Conservation (phyloP, 2,329 filamentous ascomycete genomes). For the Rachicladosporium sp. region DNA sequence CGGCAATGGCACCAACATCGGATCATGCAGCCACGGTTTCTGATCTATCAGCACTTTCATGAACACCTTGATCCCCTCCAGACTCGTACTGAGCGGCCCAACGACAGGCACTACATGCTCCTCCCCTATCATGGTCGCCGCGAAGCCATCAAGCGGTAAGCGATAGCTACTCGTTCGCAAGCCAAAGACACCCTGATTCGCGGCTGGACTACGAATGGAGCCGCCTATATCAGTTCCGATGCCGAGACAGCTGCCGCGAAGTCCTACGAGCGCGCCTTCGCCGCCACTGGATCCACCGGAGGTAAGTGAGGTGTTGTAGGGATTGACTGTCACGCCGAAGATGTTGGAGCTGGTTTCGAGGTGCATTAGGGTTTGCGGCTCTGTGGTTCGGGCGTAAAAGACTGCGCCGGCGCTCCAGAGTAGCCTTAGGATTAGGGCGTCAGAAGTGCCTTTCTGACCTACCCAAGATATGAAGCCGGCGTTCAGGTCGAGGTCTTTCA, state of each 20-base stretch:
- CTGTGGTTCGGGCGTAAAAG: conserved; percentile 41
- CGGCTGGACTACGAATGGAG: conserved; percentile 36
- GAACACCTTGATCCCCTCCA: conserved; percentile 43
- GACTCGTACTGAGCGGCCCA: conserved; percentile 42
- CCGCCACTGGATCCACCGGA: conserved; percentile 45
- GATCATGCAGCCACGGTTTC: conserved; percentile 45
- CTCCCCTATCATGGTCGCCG: conserved; percentile 31
- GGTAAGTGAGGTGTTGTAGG: conserved; percentile 39
- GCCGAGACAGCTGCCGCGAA: conserved; percentile 39
- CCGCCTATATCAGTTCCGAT: conserved; percentile 44
- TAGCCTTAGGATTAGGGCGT: conserved; percentile 37
- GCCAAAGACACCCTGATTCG: conserved; percentile 35
- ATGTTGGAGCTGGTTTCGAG: conserved; percentile 40
- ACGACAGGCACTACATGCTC: conserved; percentile 38
- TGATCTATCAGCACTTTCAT: conserved; percentile 39
- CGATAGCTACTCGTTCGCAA: conserved; percentile 32
- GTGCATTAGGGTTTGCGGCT: conserved; percentile 45
- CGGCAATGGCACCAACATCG: conserved; percentile 46
- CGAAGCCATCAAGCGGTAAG: conserved; percentile 23
- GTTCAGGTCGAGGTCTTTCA: conserved; percentile 33
- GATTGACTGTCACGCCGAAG: conserved; percentile 43
- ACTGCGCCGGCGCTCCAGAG: conserved; percentile 39
- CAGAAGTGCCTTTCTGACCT: conserved; percentile 30
- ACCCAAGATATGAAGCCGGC: conserved; percentile 40
- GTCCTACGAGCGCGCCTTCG: conserved; percentile 42